Evolutionary conservation across 2,329 filamentous ascomycete genomes (phyloP), one percentile per base, ranked within the genome.

Genomic region (Sporothrix mexicana): DNA sequence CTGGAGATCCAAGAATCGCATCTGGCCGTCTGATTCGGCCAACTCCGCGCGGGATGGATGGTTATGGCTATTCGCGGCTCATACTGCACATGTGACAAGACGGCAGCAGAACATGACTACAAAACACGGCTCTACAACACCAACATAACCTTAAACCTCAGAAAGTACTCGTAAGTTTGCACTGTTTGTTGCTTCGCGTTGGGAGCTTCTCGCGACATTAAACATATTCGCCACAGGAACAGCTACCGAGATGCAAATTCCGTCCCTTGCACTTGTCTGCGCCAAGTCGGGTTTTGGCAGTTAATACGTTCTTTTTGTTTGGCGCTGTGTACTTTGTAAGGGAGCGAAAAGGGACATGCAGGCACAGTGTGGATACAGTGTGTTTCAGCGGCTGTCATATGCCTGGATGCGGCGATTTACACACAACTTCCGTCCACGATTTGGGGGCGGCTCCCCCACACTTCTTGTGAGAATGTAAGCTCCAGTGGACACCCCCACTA

Each of bases 381-480:
- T 23, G 41, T 45, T 8, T 36, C 17, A 12, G 20, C 5, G 7
- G 13, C 45, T 67, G 45, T 66, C 45, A 49, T n/a, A 51, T 51
- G 23, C 45, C 64, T n/a, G 45, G 30, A 67, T 51, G 64, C 64
- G 64, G 23, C 64, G 64, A 67, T 17, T 36, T 51, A 3, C n/a
- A 2, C 51, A 9, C n/a, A n/a, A n/a, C 20, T 23, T 53, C 20
- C 13, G 45, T 2, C 2, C 5, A 23, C 41, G 61, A 45, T 23
- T 64, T 57, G 55, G 55, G 55, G 55, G 55, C 55, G 7, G 55
- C 55, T 57, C 30, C 59, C 59, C 59, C 59, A 62, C 62, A 66
- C 12, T 30, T 55, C 8, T 47, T 47, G 45, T 12, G 45, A 47
- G 45, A 10, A 17, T 17, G 17, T 20, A n/a, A 59, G 23, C 59